Evolutionary conservation across 257 asterid genomes (phyloP), one percentile per base, ranked within the genome.

Genomic region (Scutellaria barbata): DNA sequence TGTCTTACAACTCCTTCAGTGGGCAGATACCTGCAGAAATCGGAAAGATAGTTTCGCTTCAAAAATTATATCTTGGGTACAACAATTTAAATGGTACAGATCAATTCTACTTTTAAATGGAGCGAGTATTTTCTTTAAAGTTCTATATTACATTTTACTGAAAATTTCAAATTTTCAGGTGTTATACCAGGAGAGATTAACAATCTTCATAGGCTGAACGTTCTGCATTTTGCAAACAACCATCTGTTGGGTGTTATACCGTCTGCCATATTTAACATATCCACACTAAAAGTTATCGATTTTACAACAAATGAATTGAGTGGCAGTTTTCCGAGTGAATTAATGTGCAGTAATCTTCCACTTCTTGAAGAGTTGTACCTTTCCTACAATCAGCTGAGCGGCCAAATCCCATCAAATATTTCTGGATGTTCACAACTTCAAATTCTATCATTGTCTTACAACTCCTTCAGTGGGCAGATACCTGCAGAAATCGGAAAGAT

Each of bases 391-490:
- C 10, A 40, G 2, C 7, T 73, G 5, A 41, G 20, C 12, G 65
- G 71, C 8, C 11, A 63, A 22, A 52, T 70, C 5, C 75, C 67
- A 11, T 12, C 45, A 20, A 57, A 25, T 57, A 3, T 70, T 5
- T 42, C 58, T 0, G 5, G 9, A 2, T 70, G 75, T 8, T 0
- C 56, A 20, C 47, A 70, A 20, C 64, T 68, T 52, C 63, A 18
- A 20, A 2, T 2, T 5, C 18, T 71, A 0, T 4, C 46, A 3
- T 9, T 71, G 35, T 22, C 33, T 18, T 1, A 2, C 42, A 69
- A 69, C 56, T 18, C 6, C 9, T 53, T 72, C 1, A 37, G 55
- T 5, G 78, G 78, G n/a, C 25, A 54, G 25, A 64, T 74, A 35
- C 78, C 78, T 3, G 3, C 11, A 7, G 17, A 57, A 8, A 42